Percentiles rank a stretch among this genome's conserved stretches.
phyloP scores from a whole-genome alignment of 2,329 filamentous ascomycete genomes.

The Paraphaeosphaeria minitans region DNA sequence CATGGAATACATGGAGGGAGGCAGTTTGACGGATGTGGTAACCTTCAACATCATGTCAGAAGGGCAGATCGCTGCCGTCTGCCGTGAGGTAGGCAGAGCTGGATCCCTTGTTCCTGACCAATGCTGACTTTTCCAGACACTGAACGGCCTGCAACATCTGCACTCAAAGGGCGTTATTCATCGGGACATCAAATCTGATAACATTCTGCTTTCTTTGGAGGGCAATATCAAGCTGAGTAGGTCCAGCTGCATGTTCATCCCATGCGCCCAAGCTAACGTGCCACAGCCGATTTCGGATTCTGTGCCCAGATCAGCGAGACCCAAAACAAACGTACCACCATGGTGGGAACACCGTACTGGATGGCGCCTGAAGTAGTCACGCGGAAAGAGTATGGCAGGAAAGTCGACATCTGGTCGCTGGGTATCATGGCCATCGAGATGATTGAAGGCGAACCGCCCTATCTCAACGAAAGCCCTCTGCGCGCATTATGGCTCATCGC shows the following conservation, averaged over 20 bases:
- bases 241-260: slow-evolving; percentile 38
- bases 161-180: slow-evolving; percentile 99
- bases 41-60: slow-evolving; percentile 99
- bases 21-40: slow-evolving; percentile 95
- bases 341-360: slow-evolving; percentile 99
- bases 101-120: neutral
- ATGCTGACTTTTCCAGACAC: slow-evolving; percentile 58
- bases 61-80: slow-evolving; percentile 94
- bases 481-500: slow-evolving; percentile 94
- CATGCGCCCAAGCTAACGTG: slow-evolving; percentile 19
- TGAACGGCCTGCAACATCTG: slow-evolving; percentile 89
- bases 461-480: slow-evolving; percentile 91
- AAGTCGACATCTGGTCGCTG: slow-evolving; percentile 97
- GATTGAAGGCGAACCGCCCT: slow-evolving; percentile 98
- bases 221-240: slow-evolving; percentile 97
- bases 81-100: slow-evolving; percentile 69
- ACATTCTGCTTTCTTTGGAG: slow-evolving; percentile 90
- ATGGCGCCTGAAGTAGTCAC: slow-evolving; percentile 99
- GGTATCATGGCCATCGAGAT: slow-evolving; percentile 99
- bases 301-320: slow-evolving; percentile 98
- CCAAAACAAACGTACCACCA: slow-evolving; percentile 96
- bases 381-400: slow-evolving; percentile 95
- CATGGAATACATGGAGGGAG: slow-evolving; percentile 99
- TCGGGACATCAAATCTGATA: slow-evolving; percentile 98
- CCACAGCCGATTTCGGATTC: slow-evolving; percentile 91